phyloP scores from a whole-genome alignment of 176 grass and related monocot genomes.

The Raddia distichophylla region DNA sequence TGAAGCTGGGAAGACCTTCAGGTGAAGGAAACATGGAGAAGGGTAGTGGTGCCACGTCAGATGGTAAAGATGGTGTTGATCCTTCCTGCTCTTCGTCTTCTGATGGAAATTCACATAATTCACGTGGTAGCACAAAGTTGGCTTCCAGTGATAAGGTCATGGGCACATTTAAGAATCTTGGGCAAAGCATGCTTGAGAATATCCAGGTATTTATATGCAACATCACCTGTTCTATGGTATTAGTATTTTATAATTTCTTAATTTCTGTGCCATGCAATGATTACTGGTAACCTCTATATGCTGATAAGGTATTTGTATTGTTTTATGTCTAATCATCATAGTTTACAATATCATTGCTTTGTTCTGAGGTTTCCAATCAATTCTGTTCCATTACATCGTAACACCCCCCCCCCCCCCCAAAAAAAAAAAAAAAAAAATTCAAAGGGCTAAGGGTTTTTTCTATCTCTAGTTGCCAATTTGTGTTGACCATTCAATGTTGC shows the following conservation, averaged over 20 bases:
- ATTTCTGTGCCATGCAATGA: neutral
- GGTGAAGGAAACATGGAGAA: conserved; percentile 54
- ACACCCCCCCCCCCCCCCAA: too few relatives aligned
- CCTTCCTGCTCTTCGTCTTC: conserved; percentile 21
- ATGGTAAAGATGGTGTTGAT: conserved; percentile 33
- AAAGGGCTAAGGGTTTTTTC: neutral
- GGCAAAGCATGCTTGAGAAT: conserved; percentile 96
- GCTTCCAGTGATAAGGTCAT: conserved; percentile 73
- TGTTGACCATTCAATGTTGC: neutral
- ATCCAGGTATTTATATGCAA: conserved; percentile 66
- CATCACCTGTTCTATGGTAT: neutral
- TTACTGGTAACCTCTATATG: neutral
- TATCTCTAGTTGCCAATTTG: conserved; percentile 8
- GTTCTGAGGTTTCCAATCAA: neutral
- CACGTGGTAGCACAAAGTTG: conserved; percentile 30
- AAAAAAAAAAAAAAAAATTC: neutral
- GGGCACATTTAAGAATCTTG: conserved; percentile 74
- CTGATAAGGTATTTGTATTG: neutral
- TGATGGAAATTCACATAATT: conserved; percentile 43
- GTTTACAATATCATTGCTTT: neutral
- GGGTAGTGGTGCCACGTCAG: conserved; percentile 28
- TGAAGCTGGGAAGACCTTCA: conserved; percentile 65
- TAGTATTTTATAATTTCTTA: neutral
- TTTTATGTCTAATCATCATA: neutral
- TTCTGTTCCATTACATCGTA: neutral